A percentile compares a stretch with the other conserved stretches of the same genome.
These are phyloP conservation scores for Phanerochaete carnosa DNA, from an alignment of 768 basidiomycete genomes.

Conservation along the genomic window DNA sequence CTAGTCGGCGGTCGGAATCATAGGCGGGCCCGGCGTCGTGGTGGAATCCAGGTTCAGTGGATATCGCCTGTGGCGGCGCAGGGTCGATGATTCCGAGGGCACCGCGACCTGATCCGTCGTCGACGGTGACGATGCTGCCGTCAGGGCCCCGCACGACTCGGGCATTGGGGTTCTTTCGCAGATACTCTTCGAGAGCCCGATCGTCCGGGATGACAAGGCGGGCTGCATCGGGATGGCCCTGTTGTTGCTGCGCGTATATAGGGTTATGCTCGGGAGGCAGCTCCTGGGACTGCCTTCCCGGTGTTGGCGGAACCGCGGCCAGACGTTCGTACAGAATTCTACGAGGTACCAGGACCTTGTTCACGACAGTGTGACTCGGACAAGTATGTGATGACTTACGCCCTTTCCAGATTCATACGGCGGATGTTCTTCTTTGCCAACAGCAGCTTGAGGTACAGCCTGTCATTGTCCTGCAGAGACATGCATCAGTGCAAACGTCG, in stretches of 20 bases:
- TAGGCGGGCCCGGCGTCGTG: slow-evolving; percentile 24
- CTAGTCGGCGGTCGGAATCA: slow-evolving; percentile 22
- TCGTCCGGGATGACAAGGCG: slow-evolving; percentile 39
- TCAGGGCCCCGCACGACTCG: slow-evolving; percentile 46
- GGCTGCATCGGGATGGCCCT: slow-evolving; percentile 18
- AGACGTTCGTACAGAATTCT: slow-evolving; percentile 81
- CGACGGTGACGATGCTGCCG: slow-evolving; percentile 43
- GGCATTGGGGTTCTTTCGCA: slow-evolving; percentile 44
- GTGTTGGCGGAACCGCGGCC: slow-evolving; percentile 55
- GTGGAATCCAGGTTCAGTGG: slow-evolving; percentile 22
- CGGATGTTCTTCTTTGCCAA: slow-evolving; percentile 80
- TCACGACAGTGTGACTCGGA: neutral
- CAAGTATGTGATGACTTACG: slow-evolving; percentile 48
- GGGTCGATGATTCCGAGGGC: slow-evolving; percentile 14
- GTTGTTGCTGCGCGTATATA: slow-evolving; percentile 23
- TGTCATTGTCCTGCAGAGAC: slow-evolving; percentile 75
- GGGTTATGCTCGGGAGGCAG: slow-evolving; percentile 23
- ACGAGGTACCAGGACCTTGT: neutral
- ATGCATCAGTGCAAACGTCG: slow-evolving; percentile 12
- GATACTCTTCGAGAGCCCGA: slow-evolving; percentile 46
- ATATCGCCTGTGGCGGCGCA: slow-evolving; percentile 22
- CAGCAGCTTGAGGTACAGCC: slow-evolving; percentile 76
- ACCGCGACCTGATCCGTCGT: slow-evolving; percentile 39
- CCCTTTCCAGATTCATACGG: slow-evolving; percentile 84
- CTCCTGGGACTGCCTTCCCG: slow-evolving; percentile 30